phyloP scores from a whole-genome alignment of 106 monocot species.

The Dioscorea alata region DNA sequence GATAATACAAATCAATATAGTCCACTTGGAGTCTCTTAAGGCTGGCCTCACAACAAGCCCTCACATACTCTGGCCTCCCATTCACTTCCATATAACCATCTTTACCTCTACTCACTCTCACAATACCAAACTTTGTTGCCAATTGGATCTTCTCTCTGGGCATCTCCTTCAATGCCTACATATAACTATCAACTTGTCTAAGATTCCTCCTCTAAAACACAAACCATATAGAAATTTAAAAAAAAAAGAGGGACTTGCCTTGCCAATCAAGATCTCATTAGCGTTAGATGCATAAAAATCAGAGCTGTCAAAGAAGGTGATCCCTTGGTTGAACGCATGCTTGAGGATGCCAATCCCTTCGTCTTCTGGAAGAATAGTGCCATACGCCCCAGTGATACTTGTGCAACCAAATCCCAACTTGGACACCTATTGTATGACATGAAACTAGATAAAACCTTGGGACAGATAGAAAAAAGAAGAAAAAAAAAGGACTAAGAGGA shows the following conservation, averaged over 20 bases:
- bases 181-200: too few species aligned
- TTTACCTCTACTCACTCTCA: not conserved
- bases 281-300: conserved; percentile 53
- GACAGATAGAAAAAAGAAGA: too few species aligned
- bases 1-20: conserved; percentile 87
- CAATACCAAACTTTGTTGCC: conserved; percentile 42
- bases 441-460: too few species aligned
- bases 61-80: conserved; percentile 43
- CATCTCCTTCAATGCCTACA: conserved; percentile 37
- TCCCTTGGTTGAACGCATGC: conserved; percentile 47
- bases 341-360: conserved; percentile 45
- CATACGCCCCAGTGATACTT: conserved; percentile 54
- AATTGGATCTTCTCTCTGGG: conserved; percentile 45
- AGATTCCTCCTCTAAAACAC: too few species aligned
- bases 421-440: too few species aligned
- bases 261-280: conserved; percentile 35
- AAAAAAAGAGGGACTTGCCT: conserved; percentile 3
- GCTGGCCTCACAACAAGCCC: conserved; percentile 66
- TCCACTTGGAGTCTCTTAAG: conserved; percentile 72
- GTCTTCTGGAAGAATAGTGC: conserved; percentile 44
- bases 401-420: conserved; percentile 72
- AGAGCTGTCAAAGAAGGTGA: conserved; percentile 83
- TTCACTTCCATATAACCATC: conserved; percentile 12
- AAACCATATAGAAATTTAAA: too few species aligned
- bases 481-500: too few species aligned